Evolutionary conservation across 2,329 filamentous ascomycete species (phyloP).

Genomic region (Penicillium digitatum): DNA sequence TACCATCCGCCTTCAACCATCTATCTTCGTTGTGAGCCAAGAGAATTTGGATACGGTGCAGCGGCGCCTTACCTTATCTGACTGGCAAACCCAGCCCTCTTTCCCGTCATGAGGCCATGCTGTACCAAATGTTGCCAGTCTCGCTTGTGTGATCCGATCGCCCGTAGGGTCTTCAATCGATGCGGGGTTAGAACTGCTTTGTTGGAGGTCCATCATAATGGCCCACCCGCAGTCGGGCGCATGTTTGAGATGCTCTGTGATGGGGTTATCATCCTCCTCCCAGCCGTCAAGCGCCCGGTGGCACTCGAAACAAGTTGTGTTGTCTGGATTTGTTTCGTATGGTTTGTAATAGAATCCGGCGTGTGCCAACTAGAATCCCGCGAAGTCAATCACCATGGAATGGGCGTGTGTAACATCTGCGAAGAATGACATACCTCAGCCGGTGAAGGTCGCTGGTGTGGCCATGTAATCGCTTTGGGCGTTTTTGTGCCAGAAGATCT

Average conservation of each 20-base stretch:
- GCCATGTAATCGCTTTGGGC: slow-evolving; percentile 64
- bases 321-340: slow-evolving; percentile 70
- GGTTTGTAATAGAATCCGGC: slow-evolving; percentile 91
- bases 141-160: slow-evolving; percentile 67
- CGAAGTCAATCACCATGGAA: neutral
- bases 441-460: slow-evolving; percentile 65
- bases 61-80: slow-evolving; percentile 65
- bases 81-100: slow-evolving; percentile 84
- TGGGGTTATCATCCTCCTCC: slow-evolving; percentile 80
- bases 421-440: slow-evolving; percentile 53
- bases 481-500: slow-evolving; percentile 63
- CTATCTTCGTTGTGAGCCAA: slow-evolving; percentile 42
- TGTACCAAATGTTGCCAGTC: slow-evolving; percentile 76
- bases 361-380: slow-evolving; percentile 64
- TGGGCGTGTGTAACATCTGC: neutral
- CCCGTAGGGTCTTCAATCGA: slow-evolving; percentile 68
- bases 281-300: slow-evolving; percentile 81
- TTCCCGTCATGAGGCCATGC: slow-evolving; percentile 88
- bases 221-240: slow-evolving; percentile 84
- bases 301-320: slow-evolving; percentile 86
- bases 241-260: slow-evolving; percentile 80
- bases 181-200: slow-evolving; percentile 42
- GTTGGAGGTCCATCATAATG: slow-evolving; percentile 60
- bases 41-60: neutral
- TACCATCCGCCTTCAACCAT: slow-evolving; percentile 92